Conservation (phyloP, 176 grass and related monocot genomes). For the Aegilops sharonensis region DNA sequence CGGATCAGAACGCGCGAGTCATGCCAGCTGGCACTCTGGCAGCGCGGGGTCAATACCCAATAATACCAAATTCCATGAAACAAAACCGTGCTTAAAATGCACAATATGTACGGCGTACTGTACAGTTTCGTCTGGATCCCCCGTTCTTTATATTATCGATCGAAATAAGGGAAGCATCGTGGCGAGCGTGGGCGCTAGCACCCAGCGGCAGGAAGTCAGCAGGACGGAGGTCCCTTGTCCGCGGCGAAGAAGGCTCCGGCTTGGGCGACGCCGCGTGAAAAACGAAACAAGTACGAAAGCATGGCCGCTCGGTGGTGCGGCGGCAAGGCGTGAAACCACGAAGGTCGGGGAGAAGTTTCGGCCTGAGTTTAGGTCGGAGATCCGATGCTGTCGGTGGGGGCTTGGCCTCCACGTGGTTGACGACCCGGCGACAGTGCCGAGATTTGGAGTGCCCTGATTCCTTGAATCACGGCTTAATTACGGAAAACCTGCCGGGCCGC, state of each 20-base stretch:
- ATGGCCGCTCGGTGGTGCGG: neutral
- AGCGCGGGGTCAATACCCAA: neutral
- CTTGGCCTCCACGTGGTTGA: neutral
- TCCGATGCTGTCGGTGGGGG: neutral
- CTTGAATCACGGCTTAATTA: neutral
- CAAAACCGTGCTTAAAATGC: neutral
- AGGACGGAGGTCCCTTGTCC: neutral
- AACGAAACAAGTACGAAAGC: neutral
- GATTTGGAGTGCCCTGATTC: neutral
- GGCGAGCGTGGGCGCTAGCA: slow-evolving; percentile 4
- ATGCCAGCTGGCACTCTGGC: neutral
- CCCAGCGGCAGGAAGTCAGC: slow-evolving; percentile 1
- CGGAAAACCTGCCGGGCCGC: neutral
- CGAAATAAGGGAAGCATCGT: neutral
- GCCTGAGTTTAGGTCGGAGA: neutral
- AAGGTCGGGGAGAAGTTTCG: slow-evolving; percentile 10
- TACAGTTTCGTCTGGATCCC: neutral
- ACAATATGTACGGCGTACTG: neutral
- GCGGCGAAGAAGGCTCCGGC: neutral
- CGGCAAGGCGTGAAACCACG: slow-evolving; percentile 8
- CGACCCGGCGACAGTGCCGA: neutral
- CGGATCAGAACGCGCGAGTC: neutral
- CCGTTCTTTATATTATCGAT: neutral
- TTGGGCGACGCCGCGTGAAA: neutral
- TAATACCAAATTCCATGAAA: neutral